These are phyloP conservation scores for Blastocladiella emersonii DNA, from an alignment of 371 early-diverging fungal genomes.

Conservation along the genomic window DNA sequence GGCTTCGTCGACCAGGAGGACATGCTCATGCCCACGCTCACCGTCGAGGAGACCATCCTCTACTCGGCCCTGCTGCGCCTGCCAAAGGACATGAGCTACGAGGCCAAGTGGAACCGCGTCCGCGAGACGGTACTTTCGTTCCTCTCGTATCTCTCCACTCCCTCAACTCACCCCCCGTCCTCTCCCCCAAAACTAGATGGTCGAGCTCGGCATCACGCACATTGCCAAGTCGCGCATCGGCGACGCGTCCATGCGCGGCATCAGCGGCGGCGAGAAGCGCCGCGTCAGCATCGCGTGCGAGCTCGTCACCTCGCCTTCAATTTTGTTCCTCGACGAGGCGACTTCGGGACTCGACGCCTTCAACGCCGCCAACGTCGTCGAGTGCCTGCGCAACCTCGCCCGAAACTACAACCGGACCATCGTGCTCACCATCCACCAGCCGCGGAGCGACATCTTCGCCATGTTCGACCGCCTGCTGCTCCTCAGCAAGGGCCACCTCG, in stretches of 20 bases:
- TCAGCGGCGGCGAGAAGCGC: constrained; percentile 88
- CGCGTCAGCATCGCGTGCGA: constrained; percentile 86
- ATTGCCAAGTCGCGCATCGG: constrained; percentile 55
- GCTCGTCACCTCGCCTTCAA: constrained; percentile 63
- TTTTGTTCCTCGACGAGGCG: constrained; percentile 78
- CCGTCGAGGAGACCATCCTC: constrained; percentile 78
- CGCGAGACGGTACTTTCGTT: constrained; percentile 24
- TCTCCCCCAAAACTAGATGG: constrained; percentile 22
- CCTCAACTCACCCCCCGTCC: not conserved
- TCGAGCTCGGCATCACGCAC: constrained; percentile 46
- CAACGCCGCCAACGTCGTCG: constrained; percentile 82
- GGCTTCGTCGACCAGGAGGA: constrained; percentile 94
- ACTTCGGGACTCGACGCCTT: constrained; percentile 85
- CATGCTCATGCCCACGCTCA: constrained; percentile 64
- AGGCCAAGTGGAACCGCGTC: constrained; percentile 38
- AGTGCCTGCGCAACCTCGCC: constrained; percentile 67
- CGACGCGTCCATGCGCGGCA: constrained; percentile 50
- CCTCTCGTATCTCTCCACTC: not conserved
- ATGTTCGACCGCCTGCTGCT: constrained; percentile 79
- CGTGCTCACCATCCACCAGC: constrained; percentile 90
- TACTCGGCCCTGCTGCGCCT: constrained; percentile 71
- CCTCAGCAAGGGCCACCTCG: constrained; percentile 64
- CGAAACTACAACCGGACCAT: constrained; percentile 70
- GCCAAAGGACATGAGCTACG: constrained; percentile 39
- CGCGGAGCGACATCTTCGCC: constrained; percentile 77